phyloP scores from a whole-genome alignment of 2,329 filamentous ascomycete genomes.

The Fusarium torreyae region DNA sequence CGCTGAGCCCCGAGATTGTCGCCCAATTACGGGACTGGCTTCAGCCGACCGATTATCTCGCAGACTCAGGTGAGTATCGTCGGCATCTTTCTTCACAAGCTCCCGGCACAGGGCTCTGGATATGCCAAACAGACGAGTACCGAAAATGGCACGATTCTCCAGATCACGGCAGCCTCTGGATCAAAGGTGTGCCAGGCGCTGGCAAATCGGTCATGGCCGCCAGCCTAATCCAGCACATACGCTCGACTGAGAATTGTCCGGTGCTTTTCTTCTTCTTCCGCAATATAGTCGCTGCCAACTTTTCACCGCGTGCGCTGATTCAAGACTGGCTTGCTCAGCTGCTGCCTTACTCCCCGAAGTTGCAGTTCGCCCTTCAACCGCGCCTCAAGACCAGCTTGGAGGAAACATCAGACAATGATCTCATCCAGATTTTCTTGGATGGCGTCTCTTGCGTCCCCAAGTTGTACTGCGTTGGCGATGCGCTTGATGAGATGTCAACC shows the following conservation, averaged over 20 bases:
- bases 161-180: constrained; percentile 46
- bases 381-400: constrained; percentile 23
- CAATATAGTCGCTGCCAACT: constrained; percentile 45
- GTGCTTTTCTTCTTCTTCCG: constrained; percentile 47
- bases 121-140: constrained; percentile 46
- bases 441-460: constrained; percentile 34
- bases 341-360: constrained; percentile 35
- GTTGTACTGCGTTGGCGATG: constrained; percentile 44
- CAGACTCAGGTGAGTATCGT: constrained; percentile 47
- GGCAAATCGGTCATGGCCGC: constrained; percentile 49
- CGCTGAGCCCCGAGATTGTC: constrained; percentile 30
- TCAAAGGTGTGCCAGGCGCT: constrained; percentile 49
- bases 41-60: constrained; percentile 50
- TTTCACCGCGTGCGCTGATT: constrained; percentile 41
- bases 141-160: constrained; percentile 43
- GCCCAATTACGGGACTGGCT: constrained; percentile 47
- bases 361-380: constrained; percentile 41
- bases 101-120: constrained; percentile 48
- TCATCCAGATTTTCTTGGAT: constrained; percentile 40
- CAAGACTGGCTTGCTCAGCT: constrained; percentile 47
- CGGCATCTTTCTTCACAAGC: constrained; percentile 46
- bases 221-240: constrained; percentile 42
- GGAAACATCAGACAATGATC: constrained; percentile 43
- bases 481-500: constrained; percentile 45
- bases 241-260: constrained; percentile 34